Evolutionary conservation across 2,329 filamentous ascomycete species (phyloP), one percentile per base, ranked within the genome.

Genomic region (Fusarium sp.): DNA sequence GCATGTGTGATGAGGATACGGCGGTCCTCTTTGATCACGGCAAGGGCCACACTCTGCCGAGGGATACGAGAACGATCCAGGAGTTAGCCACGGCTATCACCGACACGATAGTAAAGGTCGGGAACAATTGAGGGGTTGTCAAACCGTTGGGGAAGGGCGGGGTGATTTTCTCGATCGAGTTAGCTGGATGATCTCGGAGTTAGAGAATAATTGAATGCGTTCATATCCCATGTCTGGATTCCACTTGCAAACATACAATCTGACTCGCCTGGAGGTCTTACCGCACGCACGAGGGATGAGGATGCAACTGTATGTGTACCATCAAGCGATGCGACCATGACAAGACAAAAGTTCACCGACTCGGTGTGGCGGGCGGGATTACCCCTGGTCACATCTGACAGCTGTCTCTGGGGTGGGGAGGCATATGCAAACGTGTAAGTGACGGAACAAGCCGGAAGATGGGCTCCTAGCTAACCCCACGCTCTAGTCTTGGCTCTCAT

Each of bases 21-120:
- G 87, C 87, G 0, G 81, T 83, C 33, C 80, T 90, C n/a, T 90
- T 90, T 65, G 88, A 90, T 69, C 87, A 89, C 67, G 88, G 86
- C 4, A 89, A 89, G 71, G 88, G 88, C 0, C 88, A 90, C 73
- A 89, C 86, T 0, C 79, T 90, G 4, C 88, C 88, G 0, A 79
- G 86, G 65, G 85, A 87, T 60, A 80, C 79, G 58, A 79, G 78
- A 13, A 83, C 83, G 0, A 80, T 85, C 58, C 79, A 80, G 67
- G 83, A 86, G 68, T 75, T 86, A 13, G 80, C 56, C 1, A 50
- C 46, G 5, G 60, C 64, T 27, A 63, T 68, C 16, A 23, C 25
- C 13, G 25, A 49, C n/a, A 44, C 27, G 6, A 31, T 46, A 16
- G n/a, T 27, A 2, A 33, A 49, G 31, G 55, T 31, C 4, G 46